These are phyloP conservation scores for Helotiales sp. DNA, from an alignment of 2,329 filamentous ascomycete species.

Conservation along the genomic window DNA sequence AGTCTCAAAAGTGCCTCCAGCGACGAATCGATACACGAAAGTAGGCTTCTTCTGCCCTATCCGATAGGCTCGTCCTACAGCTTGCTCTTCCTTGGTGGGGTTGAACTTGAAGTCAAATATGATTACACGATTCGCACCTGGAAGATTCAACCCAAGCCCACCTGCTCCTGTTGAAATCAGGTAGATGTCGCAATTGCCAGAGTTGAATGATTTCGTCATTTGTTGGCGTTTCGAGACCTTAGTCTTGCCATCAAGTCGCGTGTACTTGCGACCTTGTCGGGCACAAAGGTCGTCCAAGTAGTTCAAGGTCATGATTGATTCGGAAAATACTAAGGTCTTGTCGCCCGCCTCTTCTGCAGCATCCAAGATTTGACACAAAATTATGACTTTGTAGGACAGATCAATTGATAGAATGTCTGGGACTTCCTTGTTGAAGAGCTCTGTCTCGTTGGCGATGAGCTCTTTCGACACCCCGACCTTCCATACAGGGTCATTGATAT, in stretches of 20 bases:
- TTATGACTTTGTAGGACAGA: constrained; percentile 66
- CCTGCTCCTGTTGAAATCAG: constrained; percentile 84
- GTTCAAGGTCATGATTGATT: constrained; percentile 67
- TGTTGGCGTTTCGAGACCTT: constrained; percentile 57
- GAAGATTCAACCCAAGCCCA: constrained; percentile 80
- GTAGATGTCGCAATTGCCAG: constrained; percentile 57
- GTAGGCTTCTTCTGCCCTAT: constrained; percentile 80
- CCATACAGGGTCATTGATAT: constrained; percentile 29
- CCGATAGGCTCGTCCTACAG: constrained; percentile 82
- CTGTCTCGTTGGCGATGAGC: constrained; percentile 36
- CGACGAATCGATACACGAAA: constrained; percentile 79
- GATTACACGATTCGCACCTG: constrained; percentile 80
- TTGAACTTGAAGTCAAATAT: constrained; percentile 85
- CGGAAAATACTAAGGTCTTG: constrained; percentile 79
- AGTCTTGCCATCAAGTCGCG: constrained; percentile 69
- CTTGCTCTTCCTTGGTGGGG: constrained; percentile 80
- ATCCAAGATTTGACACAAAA: constrained; percentile 70
- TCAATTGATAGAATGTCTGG: constrained; percentile 41
- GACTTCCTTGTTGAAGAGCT: constrained; percentile 37
- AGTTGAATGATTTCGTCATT: constrained; percentile 70
- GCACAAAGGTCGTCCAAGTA: constrained; percentile 63
- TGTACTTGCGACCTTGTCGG: constrained; percentile 46
- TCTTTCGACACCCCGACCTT: constrained; percentile 31
- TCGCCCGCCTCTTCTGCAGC: constrained; percentile 63
- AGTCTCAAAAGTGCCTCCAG: constrained; percentile 78